Percentiles rank a stretch among this genome's conserved stretches.
Conservation (phyloP, 148 eudicot genomes). For the Fallopia convolvulus region DNA sequence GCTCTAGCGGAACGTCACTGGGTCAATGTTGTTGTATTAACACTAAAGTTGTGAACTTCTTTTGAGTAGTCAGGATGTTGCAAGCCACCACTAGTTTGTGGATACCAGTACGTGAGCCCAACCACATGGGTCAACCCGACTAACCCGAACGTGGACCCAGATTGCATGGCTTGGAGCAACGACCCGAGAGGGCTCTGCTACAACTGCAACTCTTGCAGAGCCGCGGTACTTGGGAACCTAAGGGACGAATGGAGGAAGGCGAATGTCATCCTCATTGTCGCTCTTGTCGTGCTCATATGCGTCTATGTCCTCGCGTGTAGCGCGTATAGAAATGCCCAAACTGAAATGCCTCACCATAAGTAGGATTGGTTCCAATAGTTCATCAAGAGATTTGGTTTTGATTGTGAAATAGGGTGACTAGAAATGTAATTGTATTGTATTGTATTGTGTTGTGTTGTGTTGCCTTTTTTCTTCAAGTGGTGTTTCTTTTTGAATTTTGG, state of each 20-base stretch:
- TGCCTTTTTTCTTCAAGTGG: background rate
- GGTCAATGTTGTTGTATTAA: too few species aligned
- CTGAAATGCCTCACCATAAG: constrained; percentile 49
- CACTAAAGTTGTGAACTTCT: background rate
- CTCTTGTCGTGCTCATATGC: constrained; percentile 69
- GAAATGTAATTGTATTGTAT: background rate
- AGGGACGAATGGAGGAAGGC: constrained; percentile 81
- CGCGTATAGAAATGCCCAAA: constrained; percentile 76
- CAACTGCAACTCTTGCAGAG: constrained; percentile 78
- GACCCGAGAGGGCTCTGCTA: constrained; percentile 82
- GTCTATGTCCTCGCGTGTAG: constrained; percentile 78
- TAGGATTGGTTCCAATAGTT: background rate
- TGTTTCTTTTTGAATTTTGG: background rate
- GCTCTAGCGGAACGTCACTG: too few species aligned
- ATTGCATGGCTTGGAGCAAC: constrained; percentile 73
- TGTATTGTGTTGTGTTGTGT: too few species aligned
- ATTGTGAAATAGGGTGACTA: background rate
- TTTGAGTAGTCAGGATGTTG: constrained; percentile 76
- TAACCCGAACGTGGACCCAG: constrained; percentile 43
- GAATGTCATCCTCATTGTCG: constrained; percentile 55
- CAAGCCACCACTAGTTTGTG: constrained; percentile 84
- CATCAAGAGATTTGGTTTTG: background rate
- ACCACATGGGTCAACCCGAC: constrained; percentile 65
- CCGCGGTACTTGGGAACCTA: constrained; percentile 77
- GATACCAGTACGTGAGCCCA: constrained; percentile 72